Base-by-base conservation (phyloP, 2,329 filamentous ascomycete species). In the Lachnellula arida region DNA sequence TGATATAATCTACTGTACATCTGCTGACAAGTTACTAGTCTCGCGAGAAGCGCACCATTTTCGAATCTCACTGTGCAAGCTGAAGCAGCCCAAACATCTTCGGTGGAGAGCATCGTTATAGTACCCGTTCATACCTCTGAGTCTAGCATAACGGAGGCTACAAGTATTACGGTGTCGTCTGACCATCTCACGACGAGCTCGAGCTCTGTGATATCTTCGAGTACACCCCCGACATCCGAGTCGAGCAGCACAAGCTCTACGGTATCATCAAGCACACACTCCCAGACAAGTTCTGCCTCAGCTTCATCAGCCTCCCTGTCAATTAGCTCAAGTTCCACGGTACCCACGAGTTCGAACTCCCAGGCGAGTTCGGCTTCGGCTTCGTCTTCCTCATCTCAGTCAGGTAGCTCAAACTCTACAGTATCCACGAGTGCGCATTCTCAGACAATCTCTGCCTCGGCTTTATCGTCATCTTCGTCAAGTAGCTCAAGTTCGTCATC, bases 21-120 rank as follows among this genome's bases (percentile, higher is more conserved):
- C 46, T 46, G 53, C 55, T 51, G 32, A 54, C 47, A 46, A 46
- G 32, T n/a, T 37, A 46, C 12, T 28, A 51, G 49, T 8, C 23
- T 51, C 28, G 35, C 15, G 3, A 51, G 22, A 23, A 25, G 49
- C 15, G 49, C 35, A 43, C 49, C 49, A 11, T 43, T 51, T 17
- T 43, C 37, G 11, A 51, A 51, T 28, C 11, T 25, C 12, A 51
- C 49, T 3, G 23, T 23, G 17, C 19, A 28, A 51, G 35, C 23
- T 11, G 49, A 25, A 46, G 9, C 5, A n/a, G 12, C 49, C 9
- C 44, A 40, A 22, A 46, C 39, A 32, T 28, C 32, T n/a, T 19
- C 17, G 12, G 23, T 44, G 19, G 15, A 11, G 34, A 39, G 32
- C n/a, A 25, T 46, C 15, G 49, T 25, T 15, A 52, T 17, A 34